A percentile compares a stretch with the other conserved stretches of the same genome.
Conservation (phyloP, 2,329 filamentous ascomycete genomes). For the Canariomyces notabilis region DNA sequence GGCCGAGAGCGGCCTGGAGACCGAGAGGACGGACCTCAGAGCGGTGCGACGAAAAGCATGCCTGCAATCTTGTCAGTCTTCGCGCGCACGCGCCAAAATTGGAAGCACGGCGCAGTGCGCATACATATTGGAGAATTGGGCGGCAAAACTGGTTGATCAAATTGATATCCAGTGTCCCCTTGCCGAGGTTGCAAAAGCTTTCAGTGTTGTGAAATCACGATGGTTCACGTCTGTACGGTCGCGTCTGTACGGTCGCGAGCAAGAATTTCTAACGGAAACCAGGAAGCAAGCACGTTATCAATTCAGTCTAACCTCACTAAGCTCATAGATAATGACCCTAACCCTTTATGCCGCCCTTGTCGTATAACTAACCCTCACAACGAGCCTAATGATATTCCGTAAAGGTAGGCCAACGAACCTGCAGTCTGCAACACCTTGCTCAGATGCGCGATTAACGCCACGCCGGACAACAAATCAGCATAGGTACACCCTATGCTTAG, state of each 20-base stretch:
- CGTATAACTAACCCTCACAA: no score
- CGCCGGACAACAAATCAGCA: conserved; percentile 3
- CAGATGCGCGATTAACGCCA: background rate
- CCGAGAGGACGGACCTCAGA: conserved; percentile 30
- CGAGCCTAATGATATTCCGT: no score
- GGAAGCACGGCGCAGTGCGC: background rate
- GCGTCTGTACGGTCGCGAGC: no score
- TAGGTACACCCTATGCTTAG: background rate
- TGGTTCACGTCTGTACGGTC: no score
- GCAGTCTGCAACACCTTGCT: no score
- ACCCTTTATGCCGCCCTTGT: background rate
- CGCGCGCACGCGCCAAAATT: background rate
- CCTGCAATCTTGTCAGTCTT: conserved; percentile 22
- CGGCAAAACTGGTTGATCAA: background rate
- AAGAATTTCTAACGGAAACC: no score
- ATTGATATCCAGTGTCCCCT: background rate
- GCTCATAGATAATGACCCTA: background rate
- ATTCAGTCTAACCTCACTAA: background rate
- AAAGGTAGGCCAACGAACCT: no score
- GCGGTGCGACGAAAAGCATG: conserved; percentile 32
- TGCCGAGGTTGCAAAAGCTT: no score
- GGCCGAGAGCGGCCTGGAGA: conserved; percentile 25
- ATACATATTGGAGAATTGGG: conserved; percentile 6
- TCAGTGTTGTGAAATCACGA: no score
- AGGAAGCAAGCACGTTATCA: no score